Base-by-base conservation (phyloP, 1,139 yeast species). In the Lizanozyma gosingica region DNA sequence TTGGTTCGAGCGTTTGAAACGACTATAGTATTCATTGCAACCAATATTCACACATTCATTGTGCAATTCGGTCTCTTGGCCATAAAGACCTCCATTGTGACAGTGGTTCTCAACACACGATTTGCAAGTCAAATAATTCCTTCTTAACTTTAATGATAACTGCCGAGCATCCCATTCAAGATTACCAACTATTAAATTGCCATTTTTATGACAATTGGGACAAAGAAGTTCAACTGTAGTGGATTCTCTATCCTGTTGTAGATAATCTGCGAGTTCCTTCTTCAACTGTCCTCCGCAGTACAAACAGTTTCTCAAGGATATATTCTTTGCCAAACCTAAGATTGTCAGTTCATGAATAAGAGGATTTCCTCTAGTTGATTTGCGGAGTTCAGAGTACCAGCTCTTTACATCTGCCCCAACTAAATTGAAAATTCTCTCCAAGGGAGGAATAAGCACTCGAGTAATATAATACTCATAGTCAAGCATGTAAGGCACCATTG, bases 391-490 rank as follows among this genome's bases (percentile, higher is more conserved):
- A n/a, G 62, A 61, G 48, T 80, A 85, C 98, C 98, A 92, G 2
- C 67, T 67, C 40, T 68, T 67, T 4, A 90, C 70, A 59, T 87
- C 84, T 1, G 83, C 94, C 0, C 98, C 98, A 45, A 88, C 63
- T 18, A 90, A 63, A 52, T 81, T 83, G 58, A 92, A 85, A 2
- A 92, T 63, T 43, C 98, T 67, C 47, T 86, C 94, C 41, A 92
- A 60, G 0, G 98, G 97, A 1, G 98, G 98, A 3, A 90, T 77
- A 40, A 92, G 60, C 4, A 86, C 87, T 52, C 85, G 81, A 2
- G 76, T 75, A 39, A 92, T 87, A 57, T 92, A 92, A 56, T 92
- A 92, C 35, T 84, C 88, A 27, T 83, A 72, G 52, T 92, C 98
- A 15, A 92, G 59, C 39, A 64, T 69, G 41, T 71, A 53, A 2